Base-by-base conservation (phyloP, 306 rosid genomes). In the Cucurbita argyrosperma region DNA sequence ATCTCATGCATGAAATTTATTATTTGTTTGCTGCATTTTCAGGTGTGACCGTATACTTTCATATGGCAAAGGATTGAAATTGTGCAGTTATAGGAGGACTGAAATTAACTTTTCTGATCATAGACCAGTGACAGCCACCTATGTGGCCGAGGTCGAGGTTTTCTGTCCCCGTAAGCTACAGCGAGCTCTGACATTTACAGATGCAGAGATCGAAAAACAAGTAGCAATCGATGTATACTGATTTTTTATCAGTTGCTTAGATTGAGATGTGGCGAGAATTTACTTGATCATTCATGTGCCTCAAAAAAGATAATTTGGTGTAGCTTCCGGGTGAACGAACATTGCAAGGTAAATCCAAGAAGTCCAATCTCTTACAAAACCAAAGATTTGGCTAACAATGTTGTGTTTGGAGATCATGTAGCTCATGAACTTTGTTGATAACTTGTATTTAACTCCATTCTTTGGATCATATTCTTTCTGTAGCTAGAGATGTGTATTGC, bases 1-100 rank as follows among this genome's bases (percentile, higher is more conserved):
- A 38, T 79, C 53, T 66, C 19, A 50, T 60, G 11, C 15, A 4
- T 21, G 30, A 19, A 55, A 6, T 26, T 71, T 13, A 11, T 3
- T 47, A 58, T 16, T 73, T 56, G n/a, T 16, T n/a, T 30, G 55
- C 58, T 43, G 67, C 66, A 18, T 76, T 45, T 82, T 83, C 91
- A 95, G 97, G 99, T 95, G 99, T 62, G 99, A 91, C 78, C 96
- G 97, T 16, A 80, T 95, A 79, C 96, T 95, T 80, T 91, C 96
- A 8, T 81, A 80, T 21, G 99, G 99, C 16, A 90, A 86, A 66
- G 96, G 96, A 69, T 77, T 95, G 87, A 91, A 76, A 78, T 79
- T 88, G 76, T 72, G 85, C 84, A 81, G 76, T 35, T 91, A 95
- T 66, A 84, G 85, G 80, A 85, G 99, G 74, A 43, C 80, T 37